These are phyloP conservation scores for Penicillium manginii DNA, from an alignment of 495 filamentous ascomycete species.

Conservation along the genomic window DNA sequence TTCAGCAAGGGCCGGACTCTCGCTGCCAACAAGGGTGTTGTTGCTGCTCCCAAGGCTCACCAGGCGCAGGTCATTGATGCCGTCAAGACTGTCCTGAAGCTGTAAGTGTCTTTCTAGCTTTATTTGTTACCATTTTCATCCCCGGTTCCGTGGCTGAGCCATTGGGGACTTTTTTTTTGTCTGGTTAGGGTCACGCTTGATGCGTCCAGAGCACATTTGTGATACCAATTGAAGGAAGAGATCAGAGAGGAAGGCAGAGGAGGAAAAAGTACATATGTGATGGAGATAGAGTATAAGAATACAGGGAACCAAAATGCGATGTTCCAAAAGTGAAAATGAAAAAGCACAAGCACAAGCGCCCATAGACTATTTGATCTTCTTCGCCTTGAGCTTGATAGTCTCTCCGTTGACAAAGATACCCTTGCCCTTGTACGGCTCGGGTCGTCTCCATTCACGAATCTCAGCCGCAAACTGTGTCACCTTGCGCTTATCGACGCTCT, in stretches of 20 bases:
- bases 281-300: constrained; percentile 46
- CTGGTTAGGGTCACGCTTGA: constrained; percentile 35
- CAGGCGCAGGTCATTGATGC: constrained; percentile 78
- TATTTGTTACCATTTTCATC: neutral
- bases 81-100: constrained; percentile 76
- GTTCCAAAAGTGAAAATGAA: constrained; percentile 29
- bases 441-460: constrained; percentile 84
- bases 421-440: constrained; percentile 99
- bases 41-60: constrained; percentile 78
- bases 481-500: constrained; percentile 81
- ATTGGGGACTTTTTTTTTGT: neutral
- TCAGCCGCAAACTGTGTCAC: constrained; percentile 89
- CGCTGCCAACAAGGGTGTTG: constrained; percentile 85
- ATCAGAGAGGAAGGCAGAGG: constrained; percentile 8
- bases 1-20: constrained; percentile 87
- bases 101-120: constrained; percentile 38
- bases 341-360: constrained; percentile 19
- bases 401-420: constrained; percentile 97
- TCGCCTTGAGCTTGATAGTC: constrained; percentile 95
- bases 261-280: constrained; percentile 41
- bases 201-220: constrained; percentile 37
- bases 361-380: constrained; percentile 87
- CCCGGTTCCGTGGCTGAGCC: neutral
- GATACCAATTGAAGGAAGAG: constrained; percentile 29
- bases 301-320: constrained; percentile 35